A percentile compares a stretch with the other conserved stretches of the same genome.
Evolutionary conservation across 257 asterid species (phyloP).

Genomic region (Fraxinus cuspidata): DNA sequence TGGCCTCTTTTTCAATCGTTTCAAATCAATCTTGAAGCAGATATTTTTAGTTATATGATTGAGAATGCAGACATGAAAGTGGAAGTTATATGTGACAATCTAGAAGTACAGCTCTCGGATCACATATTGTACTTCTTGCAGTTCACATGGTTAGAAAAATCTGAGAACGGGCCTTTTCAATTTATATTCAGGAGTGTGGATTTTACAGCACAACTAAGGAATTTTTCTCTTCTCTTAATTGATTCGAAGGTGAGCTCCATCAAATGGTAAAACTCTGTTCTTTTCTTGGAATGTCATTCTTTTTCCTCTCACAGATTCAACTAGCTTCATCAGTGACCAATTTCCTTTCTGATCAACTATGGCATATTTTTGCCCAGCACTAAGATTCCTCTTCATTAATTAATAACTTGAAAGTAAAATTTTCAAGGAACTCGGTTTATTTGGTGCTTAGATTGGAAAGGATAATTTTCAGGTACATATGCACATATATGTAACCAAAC

Average conservation of each 20-base stretch:
- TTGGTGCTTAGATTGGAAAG: constrained; percentile 8
- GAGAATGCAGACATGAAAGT: constrained; percentile 40
- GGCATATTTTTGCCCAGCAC: background rate
- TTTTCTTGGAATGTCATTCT: constrained; percentile 8
- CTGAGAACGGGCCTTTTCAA: constrained; percentile 53
- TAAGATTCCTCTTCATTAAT: background rate
- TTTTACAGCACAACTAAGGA: constrained; percentile 56
- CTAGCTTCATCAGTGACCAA: background rate
- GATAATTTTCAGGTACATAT: background rate
- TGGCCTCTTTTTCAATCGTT: constrained; percentile 78
- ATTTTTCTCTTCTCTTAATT: constrained; percentile 66
- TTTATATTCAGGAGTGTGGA: constrained; percentile 48
- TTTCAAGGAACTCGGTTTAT: background rate
- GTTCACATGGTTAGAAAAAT: constrained; percentile 47
- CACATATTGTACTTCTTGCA: constrained; percentile 58
- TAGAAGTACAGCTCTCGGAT: constrained; percentile 72
- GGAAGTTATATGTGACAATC: constrained; percentile 56
- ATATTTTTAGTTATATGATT: constrained; percentile 41
- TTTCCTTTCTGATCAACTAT: constrained; percentile 9
- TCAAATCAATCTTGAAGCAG: constrained; percentile 63
- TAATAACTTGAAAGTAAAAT: background rate
- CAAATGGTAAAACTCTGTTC: background rate
- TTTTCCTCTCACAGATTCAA: background rate
- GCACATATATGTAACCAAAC: background rate
- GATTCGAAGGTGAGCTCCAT: constrained; percentile 73